Conservation (phyloP, 805 yeast genomes). For the Candida arabinofermentans region DNA sequence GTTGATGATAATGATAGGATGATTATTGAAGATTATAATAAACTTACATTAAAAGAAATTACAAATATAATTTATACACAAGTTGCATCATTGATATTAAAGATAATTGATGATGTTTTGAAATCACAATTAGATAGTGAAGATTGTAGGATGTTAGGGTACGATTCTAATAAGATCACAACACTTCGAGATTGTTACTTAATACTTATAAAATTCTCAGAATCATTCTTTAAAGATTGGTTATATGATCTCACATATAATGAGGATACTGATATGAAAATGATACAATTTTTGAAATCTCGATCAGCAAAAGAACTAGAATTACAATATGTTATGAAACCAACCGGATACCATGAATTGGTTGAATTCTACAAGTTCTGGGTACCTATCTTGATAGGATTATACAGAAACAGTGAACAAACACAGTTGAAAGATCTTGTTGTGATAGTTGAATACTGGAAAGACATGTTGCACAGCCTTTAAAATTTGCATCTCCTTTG, state of each 20-base stretch:
- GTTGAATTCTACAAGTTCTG: conserved; percentile 47
- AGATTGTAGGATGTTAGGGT: conserved; percentile 50
- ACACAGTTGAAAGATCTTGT: conserved; percentile 31
- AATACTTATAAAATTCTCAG: conserved; percentile 43
- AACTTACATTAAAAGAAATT: conserved; percentile 12
- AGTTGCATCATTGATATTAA: conserved; percentile 35
- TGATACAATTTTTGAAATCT: conserved; percentile 13
- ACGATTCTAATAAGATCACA: conserved; percentile 33
- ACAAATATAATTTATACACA: conserved; percentile 36
- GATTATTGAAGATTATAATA: conserved; percentile 6
- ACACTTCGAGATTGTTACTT: conserved; percentile 41
- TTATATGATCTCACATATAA: conserved; percentile 25
- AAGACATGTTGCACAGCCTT: too few species aligned
- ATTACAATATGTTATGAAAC: conserved; percentile 18
- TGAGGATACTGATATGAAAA: conserved; percentile 5
- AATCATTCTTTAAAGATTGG: conserved; percentile 54
- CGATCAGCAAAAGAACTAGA: conserved; percentile 16
- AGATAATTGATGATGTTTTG: conserved; percentile 51
- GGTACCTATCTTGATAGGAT: conserved; percentile 38
- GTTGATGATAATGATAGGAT: conserved; percentile 16
- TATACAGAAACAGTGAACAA: conserved; percentile 37
- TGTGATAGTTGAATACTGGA: conserved; percentile 17
- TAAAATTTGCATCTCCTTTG: too few species aligned
- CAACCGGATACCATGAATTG: conserved; percentile 30
- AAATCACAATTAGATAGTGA: conserved; percentile 47